These are phyloP conservation scores for Vinca minor DNA, from an alignment of 257 asterid genomes.

Conservation along the genomic window DNA sequence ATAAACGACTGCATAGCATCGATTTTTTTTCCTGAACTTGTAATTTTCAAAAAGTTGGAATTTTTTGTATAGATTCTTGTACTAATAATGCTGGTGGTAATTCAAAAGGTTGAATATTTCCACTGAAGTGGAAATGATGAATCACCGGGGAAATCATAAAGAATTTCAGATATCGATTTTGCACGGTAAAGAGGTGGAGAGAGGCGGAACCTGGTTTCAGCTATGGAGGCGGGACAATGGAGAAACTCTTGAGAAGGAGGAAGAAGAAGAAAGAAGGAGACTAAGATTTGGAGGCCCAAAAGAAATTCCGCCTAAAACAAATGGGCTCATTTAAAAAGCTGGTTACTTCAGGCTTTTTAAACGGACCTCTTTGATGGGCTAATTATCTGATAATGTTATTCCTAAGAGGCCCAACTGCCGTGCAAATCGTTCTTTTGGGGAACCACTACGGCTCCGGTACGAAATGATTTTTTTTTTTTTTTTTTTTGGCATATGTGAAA, in stretches of 20 bases:
- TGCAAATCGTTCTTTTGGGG: too few relatives aligned
- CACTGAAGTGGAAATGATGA: neutral
- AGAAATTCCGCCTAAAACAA: too few relatives aligned
- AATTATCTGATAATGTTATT: too few relatives aligned
- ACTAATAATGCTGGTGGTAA: neutral
- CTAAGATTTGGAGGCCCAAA: slow-evolving; percentile 13
- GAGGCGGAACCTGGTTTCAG: slow-evolving; percentile 1
- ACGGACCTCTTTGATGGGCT: too few relatives aligned
- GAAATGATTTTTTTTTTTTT: too few relatives aligned
- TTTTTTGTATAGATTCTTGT: neutral
- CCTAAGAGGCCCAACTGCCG: too few relatives aligned
- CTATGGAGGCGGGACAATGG: slow-evolving; percentile 10
- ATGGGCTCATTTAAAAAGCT: neutral
- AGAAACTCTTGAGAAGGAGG: neutral
- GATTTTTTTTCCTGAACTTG: slow-evolving; percentile 7
- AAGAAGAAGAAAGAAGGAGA: too few relatives aligned
- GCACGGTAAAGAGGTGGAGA: neutral
- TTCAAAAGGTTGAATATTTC: neutral
- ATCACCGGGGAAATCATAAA: neutral
- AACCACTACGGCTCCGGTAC: too few relatives aligned
- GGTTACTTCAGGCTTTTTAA: neutral
- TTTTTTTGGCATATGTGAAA: too few relatives aligned
- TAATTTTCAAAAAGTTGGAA: neutral
- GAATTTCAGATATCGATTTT: neutral
- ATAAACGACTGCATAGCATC: slow-evolving; percentile 47